Percentiles rank a stretch among this genome's conserved stretches.
Conservation (phyloP, 805 yeast species). For the Nakazawaea peltata region DNA sequence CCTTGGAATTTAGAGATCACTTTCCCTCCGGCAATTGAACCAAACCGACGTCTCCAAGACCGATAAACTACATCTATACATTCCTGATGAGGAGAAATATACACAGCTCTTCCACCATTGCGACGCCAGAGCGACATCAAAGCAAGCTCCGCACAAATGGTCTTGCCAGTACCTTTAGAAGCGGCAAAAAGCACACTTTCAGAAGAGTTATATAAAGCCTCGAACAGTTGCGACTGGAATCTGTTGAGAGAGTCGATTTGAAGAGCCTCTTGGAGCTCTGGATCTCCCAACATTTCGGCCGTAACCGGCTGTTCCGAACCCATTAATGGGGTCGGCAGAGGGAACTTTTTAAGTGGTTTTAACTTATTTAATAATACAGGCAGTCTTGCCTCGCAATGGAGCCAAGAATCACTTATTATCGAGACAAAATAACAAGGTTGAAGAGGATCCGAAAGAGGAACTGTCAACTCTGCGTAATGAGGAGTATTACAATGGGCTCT, state of each 20-base stretch:
- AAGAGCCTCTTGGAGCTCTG: conserved; percentile 39
- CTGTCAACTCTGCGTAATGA: conserved; percentile 55
- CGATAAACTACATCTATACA: conserved; percentile 37
- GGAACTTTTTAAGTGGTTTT: conserved; percentile 53
- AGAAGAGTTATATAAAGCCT: conserved; percentile 45
- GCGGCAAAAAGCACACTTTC: conserved; percentile 61
- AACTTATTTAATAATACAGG: conserved; percentile 51
- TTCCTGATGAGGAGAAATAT: conserved; percentile 57
- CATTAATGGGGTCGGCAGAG: conserved; percentile 52
- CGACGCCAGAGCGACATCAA: conserved; percentile 65
- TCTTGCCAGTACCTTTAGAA: conserved; percentile 72
- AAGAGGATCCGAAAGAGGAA: conserved; percentile 47
- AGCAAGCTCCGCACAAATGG: conserved; percentile 64
- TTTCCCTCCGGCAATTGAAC: conserved; percentile 48
- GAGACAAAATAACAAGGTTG: conserved; percentile 70
- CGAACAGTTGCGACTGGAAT: conserved; percentile 67
- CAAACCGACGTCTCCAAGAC: conserved; percentile 46
- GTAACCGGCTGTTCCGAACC: conserved; percentile 45
- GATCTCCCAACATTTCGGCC: conserved; percentile 35
- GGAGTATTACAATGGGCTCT: conserved; percentile 42
- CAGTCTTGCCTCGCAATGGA: conserved; percentile 57
- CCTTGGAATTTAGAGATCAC: conserved; percentile 48
- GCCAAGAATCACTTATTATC: conserved; percentile 77
- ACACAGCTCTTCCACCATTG: conserved; percentile 63
- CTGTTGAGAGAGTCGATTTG: conserved; percentile 53